Evolutionary conservation across 1,139 yeast species (phyloP).

Genomic region (Saccharomycopsis crataegensis): DNA sequence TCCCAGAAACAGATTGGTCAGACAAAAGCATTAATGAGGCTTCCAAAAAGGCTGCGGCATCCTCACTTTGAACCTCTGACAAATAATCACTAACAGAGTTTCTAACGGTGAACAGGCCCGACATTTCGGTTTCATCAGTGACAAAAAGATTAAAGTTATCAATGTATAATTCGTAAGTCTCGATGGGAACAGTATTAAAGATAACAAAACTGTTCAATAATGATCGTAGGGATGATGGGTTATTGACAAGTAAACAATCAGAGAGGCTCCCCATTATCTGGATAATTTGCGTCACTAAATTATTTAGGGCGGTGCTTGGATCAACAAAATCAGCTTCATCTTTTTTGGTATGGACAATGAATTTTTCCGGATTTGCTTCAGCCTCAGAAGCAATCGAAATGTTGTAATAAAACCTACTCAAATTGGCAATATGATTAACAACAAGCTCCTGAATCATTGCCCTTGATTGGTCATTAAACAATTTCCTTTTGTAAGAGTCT

Average conservation of each 20-base stretch:
- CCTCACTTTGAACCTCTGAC: conserved; percentile 33
- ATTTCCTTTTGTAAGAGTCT: conserved; percentile 28
- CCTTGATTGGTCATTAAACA: conserved; percentile 6
- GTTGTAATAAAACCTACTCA: conserved; percentile 12
- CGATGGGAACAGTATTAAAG: conserved; percentile 9
- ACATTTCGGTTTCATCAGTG: conserved; percentile 63
- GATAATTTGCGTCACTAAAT: conserved; percentile 28
- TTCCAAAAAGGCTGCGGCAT: conserved; percentile 21
- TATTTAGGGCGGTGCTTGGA: conserved; percentile 23
- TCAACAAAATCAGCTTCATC: conserved; percentile 16
- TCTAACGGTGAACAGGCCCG: conserved; percentile 41
- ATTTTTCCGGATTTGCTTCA: conserved; percentile 1
- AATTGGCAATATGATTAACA: conserved; percentile 1
- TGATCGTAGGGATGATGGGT: conserved; percentile 1
- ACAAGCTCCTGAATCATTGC: neutral
- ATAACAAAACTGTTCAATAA: conserved; percentile 2
- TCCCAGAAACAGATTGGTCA: conserved; percentile 18
- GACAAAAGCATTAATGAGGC: conserved; percentile 20
- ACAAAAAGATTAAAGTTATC: conserved; percentile 63
- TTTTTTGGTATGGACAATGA: conserved; percentile 8
- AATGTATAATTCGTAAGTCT: conserved; percentile 29
- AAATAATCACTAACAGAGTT: conserved; percentile 47
- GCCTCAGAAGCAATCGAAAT: conserved; percentile 1
- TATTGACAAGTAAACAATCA: conserved; percentile 18
- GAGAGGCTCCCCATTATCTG: conserved; percentile 26